phyloP scores from a whole-genome alignment of 352 stramenopile species.

The Poterioochromonas sp. region DNA sequence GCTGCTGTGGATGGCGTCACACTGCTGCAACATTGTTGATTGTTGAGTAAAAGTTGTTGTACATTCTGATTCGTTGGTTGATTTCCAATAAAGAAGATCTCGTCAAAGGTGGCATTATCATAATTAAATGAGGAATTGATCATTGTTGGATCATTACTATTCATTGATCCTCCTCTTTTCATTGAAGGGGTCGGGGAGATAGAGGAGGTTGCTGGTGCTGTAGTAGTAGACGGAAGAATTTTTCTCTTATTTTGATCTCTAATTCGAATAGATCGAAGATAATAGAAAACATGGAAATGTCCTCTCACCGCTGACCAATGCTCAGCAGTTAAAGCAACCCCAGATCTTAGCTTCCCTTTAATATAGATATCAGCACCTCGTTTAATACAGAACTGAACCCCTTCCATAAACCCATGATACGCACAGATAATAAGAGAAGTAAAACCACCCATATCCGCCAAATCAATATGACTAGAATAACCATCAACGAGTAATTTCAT shows the following conservation, averaged over 20 bases:
- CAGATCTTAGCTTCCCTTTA: background rate
- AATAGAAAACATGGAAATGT: background rate
- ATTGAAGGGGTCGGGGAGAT: background rate
- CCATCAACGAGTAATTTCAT: background rate
- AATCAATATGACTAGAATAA: background rate
- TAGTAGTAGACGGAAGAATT: background rate
- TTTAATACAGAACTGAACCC: background rate
- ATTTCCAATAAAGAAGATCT: background rate
- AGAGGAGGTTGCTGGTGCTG: background rate
- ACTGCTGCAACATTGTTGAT: background rate
- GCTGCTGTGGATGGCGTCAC: background rate
- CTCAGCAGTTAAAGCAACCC: background rate
- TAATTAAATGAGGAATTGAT: background rate
- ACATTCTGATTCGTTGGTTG: background rate
- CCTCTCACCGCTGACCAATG: background rate
- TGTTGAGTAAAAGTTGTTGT: background rate
- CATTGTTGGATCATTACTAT: background rate
- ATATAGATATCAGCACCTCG: background rate
- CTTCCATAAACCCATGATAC: constrained; percentile 8
- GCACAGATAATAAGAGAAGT: background rate
- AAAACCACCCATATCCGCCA: background rate
- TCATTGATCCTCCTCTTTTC: background rate
- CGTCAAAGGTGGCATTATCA: background rate
- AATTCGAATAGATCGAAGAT: background rate
- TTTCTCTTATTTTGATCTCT: background rate